Base-by-base conservation (phyloP, 2,329 filamentous ascomycete species). In the Trichophaea hybrida region DNA sequence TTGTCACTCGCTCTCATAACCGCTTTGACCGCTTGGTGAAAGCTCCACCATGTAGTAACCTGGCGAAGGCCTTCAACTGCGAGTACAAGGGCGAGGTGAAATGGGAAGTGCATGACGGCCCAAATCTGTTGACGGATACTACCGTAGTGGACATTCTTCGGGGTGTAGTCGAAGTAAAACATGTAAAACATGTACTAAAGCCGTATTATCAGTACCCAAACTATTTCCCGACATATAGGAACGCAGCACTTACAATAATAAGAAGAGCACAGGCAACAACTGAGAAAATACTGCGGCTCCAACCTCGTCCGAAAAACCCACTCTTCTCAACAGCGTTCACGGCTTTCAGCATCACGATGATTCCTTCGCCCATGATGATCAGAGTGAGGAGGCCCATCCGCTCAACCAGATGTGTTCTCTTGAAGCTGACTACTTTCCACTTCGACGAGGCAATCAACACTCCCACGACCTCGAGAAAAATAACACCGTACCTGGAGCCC, bases 351-450 rank as follows among this genome's bases (percentile, higher is more conserved):
- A 84, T 73, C n/a, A 79, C 77, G 43, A 84, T 81, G 13, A 82
- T 78, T 55, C 81, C 81, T 67, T 85, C 82, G 12, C 82, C 82
- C 60, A 85, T 77, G 59, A 85, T 80, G 61, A 85, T 83, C 52
- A 84, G 74, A 0, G 81, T 85, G 58, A 85, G 73, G 1, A 84
- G 73, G 10, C 77, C 78, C 76, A 85, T 78, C 7, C 83, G 76
- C 66, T 82, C 79, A 67, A 81, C 80, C 58, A 85, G 69, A 68
- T 84, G 80, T 0, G 80, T 84, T 59, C 78, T 74, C 61, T 80
- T 77, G 67, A 85, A 82, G 57, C 78, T 80, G 48, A 84, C 74
- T 54, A 79, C 76, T 2, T 76, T 73, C 69, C 76, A 83, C 31
- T 74, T 70, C 53, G 75, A 77, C 7, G 81, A 82, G 4, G 82